A percentile compares a stretch with the other conserved stretches of the same genome.
These are phyloP conservation scores for Camellia sinensis DNA, from an alignment of 148 eudicot genomes.

Conservation along the genomic window DNA sequence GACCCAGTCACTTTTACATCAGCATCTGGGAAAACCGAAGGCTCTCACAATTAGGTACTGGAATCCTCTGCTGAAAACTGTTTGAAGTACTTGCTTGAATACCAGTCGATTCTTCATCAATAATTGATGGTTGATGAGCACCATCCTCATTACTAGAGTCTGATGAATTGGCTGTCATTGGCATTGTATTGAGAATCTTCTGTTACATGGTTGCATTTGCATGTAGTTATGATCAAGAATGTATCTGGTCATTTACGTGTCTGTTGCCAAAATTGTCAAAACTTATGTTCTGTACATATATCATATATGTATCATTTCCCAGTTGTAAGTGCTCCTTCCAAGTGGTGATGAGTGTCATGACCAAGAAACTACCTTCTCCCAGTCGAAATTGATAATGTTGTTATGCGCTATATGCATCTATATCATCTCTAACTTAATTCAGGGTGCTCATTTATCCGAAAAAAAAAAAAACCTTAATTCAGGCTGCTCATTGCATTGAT, in stretches of 20 bases:
- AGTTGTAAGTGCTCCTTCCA: neutral
- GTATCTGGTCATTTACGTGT: neutral
- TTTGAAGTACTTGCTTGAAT: neutral
- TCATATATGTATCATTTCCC: neutral
- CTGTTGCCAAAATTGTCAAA: neutral
- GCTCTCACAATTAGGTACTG: slow-evolving; percentile 32
- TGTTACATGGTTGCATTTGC: neutral
- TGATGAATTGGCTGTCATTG: neutral
- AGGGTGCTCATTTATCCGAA: too few species aligned
- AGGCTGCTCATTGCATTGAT: too few species aligned
- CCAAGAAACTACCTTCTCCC: too few species aligned
- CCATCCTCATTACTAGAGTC: neutral
- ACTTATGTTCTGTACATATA: neutral
- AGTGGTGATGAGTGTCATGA: too few species aligned
- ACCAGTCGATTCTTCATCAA: neutral
- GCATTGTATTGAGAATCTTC: neutral
- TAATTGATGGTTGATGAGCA: neutral
- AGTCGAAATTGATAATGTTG: too few species aligned
- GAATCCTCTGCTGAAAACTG: slow-evolving; percentile 8
- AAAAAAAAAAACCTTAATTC: too few species aligned
- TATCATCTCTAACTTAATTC: too few species aligned
- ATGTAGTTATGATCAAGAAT: neutral
- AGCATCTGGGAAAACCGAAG: slow-evolving; percentile 47
- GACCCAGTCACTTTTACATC: slow-evolving; percentile 74
- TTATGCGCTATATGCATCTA: too few species aligned